A percentile compares a stretch with the other conserved stretches of the same genome.
Conservation (phyloP, 306 rosid genomes). For the Chamaecrista fasciculata region DNA sequence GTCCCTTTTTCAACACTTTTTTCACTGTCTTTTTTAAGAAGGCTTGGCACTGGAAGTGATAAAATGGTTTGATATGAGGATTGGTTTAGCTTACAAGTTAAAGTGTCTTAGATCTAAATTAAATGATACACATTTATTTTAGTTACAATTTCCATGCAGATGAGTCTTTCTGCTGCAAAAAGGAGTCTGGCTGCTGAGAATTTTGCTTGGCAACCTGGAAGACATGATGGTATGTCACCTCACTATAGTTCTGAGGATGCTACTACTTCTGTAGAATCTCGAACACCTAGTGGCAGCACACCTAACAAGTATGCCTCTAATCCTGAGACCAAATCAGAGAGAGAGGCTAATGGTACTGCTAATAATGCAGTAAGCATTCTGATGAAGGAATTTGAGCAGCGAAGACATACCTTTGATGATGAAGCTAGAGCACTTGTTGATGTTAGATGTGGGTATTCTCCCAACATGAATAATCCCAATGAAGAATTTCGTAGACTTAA, state of each 20-base stretch:
- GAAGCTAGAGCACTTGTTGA: conserved; percentile 63
- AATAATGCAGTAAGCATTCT: conserved; percentile 46
- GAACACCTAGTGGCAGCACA: conserved; percentile 72
- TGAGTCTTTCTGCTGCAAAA: conserved; percentile 82
- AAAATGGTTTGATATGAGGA: neutral
- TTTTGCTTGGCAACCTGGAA: conserved; percentile 43
- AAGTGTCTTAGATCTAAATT: conserved; percentile 5
- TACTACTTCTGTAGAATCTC: conserved; percentile 60
- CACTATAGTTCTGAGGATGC: conserved; percentile 73
- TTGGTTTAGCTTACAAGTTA: neutral
- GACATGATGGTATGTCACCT: conserved; percentile 42
- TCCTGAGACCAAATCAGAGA: conserved; percentile 43
- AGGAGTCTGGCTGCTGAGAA: conserved; percentile 69
- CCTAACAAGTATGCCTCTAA: conserved; percentile 54
- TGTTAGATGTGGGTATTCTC: conserved; percentile 48
- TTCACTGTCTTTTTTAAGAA: neutral
- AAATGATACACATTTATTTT: neutral
- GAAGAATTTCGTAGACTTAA: conserved; percentile 70
- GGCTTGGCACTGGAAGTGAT: neutral
- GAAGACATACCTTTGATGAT: conserved; percentile 56
- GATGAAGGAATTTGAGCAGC: conserved; percentile 77
- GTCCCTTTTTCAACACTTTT: too few species aligned
- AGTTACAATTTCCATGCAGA: conserved; percentile 55
- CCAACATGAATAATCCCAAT: conserved; percentile 37
- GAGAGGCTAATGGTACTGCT: conserved; percentile 53